Evolutionary conservation across 352 stramenopile genomes (phyloP).

Genomic region (Phytophthora kernoviae): DNA sequence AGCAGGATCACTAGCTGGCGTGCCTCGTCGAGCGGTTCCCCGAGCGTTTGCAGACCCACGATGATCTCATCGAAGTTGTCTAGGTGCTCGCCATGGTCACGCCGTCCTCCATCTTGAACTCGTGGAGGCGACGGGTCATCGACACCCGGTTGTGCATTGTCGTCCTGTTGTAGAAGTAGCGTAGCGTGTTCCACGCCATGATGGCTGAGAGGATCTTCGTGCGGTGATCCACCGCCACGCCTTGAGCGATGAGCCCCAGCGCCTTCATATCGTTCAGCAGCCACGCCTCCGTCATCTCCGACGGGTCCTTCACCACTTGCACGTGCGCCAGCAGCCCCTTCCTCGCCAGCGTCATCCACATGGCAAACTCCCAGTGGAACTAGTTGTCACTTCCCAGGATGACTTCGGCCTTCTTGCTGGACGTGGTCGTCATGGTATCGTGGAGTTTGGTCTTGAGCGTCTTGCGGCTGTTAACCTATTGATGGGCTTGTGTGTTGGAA

Average conservation of each 20-base stretch:
- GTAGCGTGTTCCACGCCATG: background rate
- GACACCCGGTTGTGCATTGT: background rate
- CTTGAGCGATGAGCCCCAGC: background rate
- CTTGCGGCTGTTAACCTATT: no score
- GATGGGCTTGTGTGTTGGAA: no score
- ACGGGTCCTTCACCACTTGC: background rate
- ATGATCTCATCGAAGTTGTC: background rate
- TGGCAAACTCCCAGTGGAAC: no score
- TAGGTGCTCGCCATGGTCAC: background rate
- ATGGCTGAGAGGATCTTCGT: slow-evolving; percentile 1
- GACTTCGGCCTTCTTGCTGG: no score
- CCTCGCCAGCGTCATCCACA: no score
- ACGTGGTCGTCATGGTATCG: no score
- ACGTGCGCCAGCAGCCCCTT: background rate
- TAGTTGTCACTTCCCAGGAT: no score
- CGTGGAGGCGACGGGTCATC: background rate
- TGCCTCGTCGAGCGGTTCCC: slow-evolving; percentile 8
- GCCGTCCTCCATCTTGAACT: background rate
- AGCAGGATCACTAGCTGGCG: slow-evolving; percentile 15
- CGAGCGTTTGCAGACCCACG: background rate
- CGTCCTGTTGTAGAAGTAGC: no score
- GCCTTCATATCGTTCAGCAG: background rate
- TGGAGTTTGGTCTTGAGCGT: no score
- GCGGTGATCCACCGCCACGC: background rate
- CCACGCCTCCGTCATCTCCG: background rate